Conservation (phyloP, 257 asterid genomes). For the Dorcoceras hygrometricum region DNA sequence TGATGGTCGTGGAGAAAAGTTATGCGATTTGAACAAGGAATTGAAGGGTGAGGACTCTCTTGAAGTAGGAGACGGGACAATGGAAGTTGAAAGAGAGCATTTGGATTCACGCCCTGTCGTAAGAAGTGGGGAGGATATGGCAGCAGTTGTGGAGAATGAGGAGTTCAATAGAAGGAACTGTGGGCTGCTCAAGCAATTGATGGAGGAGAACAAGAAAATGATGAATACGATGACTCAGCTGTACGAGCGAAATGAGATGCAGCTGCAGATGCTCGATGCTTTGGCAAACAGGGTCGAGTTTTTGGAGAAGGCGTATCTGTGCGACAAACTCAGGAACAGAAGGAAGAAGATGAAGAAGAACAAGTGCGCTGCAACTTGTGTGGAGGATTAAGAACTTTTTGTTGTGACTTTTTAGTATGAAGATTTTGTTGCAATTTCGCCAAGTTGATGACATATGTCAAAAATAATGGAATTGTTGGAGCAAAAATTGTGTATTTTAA, state of each 20-base stretch:
- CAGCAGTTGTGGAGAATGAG: neutral
- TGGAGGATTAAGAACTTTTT: constrained; percentile 5
- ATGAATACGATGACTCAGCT: constrained; percentile 55
- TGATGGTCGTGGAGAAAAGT: too few species aligned
- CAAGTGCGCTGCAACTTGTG: constrained; percentile 10
- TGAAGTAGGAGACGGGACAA: neutral
- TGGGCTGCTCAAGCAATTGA: constrained; percentile 48
- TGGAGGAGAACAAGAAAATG: constrained; percentile 65
- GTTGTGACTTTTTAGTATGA: neutral
- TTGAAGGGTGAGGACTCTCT: neutral
- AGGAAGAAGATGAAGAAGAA: constrained; percentile 35
- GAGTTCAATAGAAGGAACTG: constrained; percentile 14
- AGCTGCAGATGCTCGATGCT: constrained; percentile 39
- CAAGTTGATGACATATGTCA: too few species aligned
- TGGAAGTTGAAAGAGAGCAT: neutral
- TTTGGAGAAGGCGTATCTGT: constrained; percentile 56
- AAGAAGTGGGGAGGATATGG: too few species aligned
- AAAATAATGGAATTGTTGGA: too few species aligned
- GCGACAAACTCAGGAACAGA: constrained; percentile 63
- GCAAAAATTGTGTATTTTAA: too few species aligned
- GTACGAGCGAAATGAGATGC: constrained; percentile 46
- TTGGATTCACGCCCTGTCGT: too few species aligned
- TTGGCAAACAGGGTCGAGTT: constrained; percentile 46
- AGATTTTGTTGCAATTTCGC: too few species aligned
- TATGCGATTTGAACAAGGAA: too few species aligned